Evolutionary conservation across 345 rosid species (phyloP).

Genomic region (Euphorbia lathyris): DNA sequence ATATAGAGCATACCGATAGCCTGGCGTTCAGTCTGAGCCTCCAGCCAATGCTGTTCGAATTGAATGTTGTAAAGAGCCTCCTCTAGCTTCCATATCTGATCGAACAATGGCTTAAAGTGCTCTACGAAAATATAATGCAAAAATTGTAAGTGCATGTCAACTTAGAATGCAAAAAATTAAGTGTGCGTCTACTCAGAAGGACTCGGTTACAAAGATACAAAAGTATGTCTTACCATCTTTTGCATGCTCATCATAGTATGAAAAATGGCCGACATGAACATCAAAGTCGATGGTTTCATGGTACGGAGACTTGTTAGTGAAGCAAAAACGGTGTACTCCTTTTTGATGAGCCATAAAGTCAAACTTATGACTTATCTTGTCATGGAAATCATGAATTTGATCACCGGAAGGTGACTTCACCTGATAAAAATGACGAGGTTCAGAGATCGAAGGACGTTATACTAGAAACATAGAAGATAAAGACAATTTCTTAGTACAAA

Average conservation of each 20-base stretch:
- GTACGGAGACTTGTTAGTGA: constrained; percentile 68
- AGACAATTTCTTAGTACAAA: background rate
- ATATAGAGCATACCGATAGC: constrained; percentile 40
- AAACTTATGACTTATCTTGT: constrained; percentile 62
- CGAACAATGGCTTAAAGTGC: constrained; percentile 61
- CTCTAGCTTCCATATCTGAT: constrained; percentile 60
- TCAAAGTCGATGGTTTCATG: constrained; percentile 71
- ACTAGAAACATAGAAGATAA: background rate
- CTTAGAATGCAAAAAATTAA: background rate
- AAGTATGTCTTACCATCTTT: constrained; percentile 50
- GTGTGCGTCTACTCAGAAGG: background rate
- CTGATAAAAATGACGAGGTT: constrained; percentile 30
- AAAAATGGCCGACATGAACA: constrained; percentile 58
- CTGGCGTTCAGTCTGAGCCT: constrained; percentile 81
- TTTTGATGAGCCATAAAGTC: constrained; percentile 55
- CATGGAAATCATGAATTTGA: constrained; percentile 54
- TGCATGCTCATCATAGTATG: constrained; percentile 64
- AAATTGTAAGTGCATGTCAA: background rate
- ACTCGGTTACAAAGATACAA: background rate
- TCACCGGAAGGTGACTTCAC: constrained; percentile 63
- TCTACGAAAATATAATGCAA: constrained; percentile 36
- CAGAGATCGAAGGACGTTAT: background rate
- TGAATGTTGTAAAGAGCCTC: constrained; percentile 70
- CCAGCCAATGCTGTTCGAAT: constrained; percentile 78
- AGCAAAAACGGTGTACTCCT: constrained; percentile 69